Base-by-base conservation (phyloP, 768 basidiomycete genomes). In the Coprinopsis sp. region DNA sequence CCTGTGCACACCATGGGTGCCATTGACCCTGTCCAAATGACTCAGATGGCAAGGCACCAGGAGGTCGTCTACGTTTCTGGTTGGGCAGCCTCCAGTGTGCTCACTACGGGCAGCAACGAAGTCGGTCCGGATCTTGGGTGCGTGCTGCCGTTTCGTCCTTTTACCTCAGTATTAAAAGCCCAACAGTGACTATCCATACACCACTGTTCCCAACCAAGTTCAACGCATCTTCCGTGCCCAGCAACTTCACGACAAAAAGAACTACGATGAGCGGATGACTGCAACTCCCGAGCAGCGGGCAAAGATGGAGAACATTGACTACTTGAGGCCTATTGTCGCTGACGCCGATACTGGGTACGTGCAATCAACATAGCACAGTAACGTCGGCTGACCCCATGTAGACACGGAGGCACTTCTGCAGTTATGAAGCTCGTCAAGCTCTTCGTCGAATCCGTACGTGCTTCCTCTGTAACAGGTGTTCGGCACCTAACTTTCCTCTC, bases 121-220 rank as follows among this genome's bases (percentile, higher is more conserved):
- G 87, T 93, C 48, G 91, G 91, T 13, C 92, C 91, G 18, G 92
- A 96, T 66, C 75, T 93, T 54, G 91, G 87, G 91, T 73, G 71
- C 72, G 84, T 80, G 54, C 43, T 67, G 52, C 24, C 31, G 25
- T 13, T 6, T 46, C 28, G 12, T 22, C 23, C 25, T 24, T 30
- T 14, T 42, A 19, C 12, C 18, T 34, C 8, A 14, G 18, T 41
- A 18, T 51, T 33, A 33, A 25, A 41, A 18, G 46, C 22, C 11
- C 43, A 24, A 37, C 37, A 92, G 85, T 28, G 94, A 97, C 64
- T 95, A 96, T 62, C 91, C 93, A 1, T 96, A 96, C 64, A 93
- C 91, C 8, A 95, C 92, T 1, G 91, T 97, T 13, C 93, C 94
- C 19, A 95, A 96, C 61, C 92, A 95, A 62, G 93, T 96, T 0